Evolutionary conservation across 2,329 filamentous ascomycete genomes (phyloP).

Genomic region (Ascocoryne sarcoides): DNA sequence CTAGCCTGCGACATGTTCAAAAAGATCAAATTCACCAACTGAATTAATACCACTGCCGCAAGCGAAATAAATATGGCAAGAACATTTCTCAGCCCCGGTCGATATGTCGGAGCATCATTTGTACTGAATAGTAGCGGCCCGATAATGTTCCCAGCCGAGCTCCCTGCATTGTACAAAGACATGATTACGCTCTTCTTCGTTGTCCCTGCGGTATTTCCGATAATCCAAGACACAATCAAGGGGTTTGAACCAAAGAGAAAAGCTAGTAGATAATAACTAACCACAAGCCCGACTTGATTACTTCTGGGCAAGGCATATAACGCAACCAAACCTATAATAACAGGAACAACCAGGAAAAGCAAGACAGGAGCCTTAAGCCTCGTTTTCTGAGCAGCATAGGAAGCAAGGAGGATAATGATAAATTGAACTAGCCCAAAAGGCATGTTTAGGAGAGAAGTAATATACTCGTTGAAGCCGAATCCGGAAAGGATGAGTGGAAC

Average conservation of each 20-base stretch:
- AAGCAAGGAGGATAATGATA: conserved; percentile 47
- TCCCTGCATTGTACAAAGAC: conserved; percentile 54
- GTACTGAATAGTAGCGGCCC: conserved; percentile 54
- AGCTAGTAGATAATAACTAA: conserved; percentile 55
- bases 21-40: conserved; percentile 44
- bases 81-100: conserved; percentile 46
- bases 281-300: conserved; percentile 41
- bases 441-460: conserved; percentile 54
- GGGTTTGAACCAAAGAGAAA: conserved; percentile 60
- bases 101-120: conserved; percentile 49
- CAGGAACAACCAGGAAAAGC: conserved; percentile 44
- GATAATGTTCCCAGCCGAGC: conserved; percentile 56
- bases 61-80: conserved; percentile 47
- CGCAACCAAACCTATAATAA: conserved; percentile 50
- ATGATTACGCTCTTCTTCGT: conserved; percentile 60
- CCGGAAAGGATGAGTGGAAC: conserved; percentile 54
- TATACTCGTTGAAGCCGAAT: conserved; percentile 50
- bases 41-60: conserved; percentile 42
- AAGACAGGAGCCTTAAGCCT: conserved; percentile 50
- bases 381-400: conserved; percentile 48
- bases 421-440: conserved; percentile 57
- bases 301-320: conserved; percentile 44
- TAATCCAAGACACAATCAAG: conserved; percentile 58
- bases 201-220: conserved; percentile 58
- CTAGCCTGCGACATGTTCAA: conserved; percentile 49